A percentile compares a stretch with the other conserved stretches of the same genome.
Conservation (phyloP, 2,329 filamentous ascomycete genomes). For the Pseudogymnoascus sp. region DNA sequence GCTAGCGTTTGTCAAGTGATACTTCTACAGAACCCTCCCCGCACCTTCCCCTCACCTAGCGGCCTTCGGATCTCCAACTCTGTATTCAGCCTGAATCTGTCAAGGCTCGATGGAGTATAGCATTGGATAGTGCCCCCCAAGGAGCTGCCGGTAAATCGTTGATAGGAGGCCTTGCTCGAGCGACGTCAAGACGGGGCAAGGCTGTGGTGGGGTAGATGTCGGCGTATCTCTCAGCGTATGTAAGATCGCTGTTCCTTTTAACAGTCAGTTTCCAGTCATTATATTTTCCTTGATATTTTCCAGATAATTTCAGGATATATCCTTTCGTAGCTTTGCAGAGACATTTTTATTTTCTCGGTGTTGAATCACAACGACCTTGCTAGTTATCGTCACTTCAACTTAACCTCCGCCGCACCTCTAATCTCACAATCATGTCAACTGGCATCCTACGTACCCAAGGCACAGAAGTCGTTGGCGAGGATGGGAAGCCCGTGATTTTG, state of each 20-base stretch:
- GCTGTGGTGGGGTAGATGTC: neutral
- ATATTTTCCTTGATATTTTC: neutral
- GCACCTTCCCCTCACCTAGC: neutral
- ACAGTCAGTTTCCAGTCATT: neutral
- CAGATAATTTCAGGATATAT: too few species aligned
- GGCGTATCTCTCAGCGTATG: neutral
- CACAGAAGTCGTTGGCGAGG: constrained; percentile 29
- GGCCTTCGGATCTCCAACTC: neutral
- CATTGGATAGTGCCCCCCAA: neutral
- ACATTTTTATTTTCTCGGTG: neutral
- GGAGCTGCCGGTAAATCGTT: neutral
- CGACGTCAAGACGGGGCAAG: neutral
- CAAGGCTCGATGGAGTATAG: neutral
- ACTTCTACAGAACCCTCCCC: neutral
- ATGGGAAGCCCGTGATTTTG: constrained; percentile 22
- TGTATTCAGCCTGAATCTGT: neutral
- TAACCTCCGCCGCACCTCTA: neutral
- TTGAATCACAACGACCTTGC: neutral
- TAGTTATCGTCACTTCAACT: neutral
- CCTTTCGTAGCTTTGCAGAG: neutral
- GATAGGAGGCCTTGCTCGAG: neutral
- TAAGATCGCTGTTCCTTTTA: neutral
- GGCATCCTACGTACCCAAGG: constrained; percentile 30
- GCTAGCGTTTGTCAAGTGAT: constrained; percentile 5
- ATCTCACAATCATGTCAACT: constrained; percentile 17